Evolutionary conservation across 164 flowering plant genomes (phyloP).

Genomic region (Piper longum): DNA sequence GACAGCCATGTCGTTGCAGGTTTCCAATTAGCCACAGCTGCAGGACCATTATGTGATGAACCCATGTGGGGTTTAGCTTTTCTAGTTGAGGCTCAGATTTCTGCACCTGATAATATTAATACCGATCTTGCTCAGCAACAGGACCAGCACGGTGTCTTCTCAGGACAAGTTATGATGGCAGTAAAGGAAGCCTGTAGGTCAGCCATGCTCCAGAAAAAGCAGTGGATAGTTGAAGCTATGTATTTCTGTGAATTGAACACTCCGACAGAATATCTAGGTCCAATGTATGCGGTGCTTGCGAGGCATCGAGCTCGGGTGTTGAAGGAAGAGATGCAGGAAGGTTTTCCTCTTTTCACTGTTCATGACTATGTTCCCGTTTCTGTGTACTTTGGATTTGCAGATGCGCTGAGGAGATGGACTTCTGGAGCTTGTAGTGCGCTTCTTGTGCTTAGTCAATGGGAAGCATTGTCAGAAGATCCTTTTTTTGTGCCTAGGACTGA

Average conservation of each 20-base stretch:
- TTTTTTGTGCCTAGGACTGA: constrained; percentile 92
- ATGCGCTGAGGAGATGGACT: constrained; percentile 52
- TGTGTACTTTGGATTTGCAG: constrained; percentile 84
- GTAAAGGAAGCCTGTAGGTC: constrained; percentile 82
- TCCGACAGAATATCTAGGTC: constrained; percentile 60
- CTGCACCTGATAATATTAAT: constrained; percentile 32
- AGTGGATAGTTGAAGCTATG: constrained; percentile 78
- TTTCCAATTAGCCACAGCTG: constrained; percentile 74
- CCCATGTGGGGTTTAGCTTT: constrained; percentile 92
- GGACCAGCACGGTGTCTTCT: constrained; percentile 52
- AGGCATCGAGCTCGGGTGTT: constrained; percentile 61
- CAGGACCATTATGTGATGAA: constrained; percentile 90
- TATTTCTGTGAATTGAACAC: constrained; percentile 82
- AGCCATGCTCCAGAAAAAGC: constrained; percentile 68
- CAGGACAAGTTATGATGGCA: constrained; percentile 80
- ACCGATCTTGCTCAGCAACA: constrained; percentile 23
- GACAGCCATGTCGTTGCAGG: constrained; percentile 73
- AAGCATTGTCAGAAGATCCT: constrained; percentile 71
- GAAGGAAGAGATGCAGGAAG: constrained; percentile 90
- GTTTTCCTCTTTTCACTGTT: constrained; percentile 78
- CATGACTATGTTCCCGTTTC: constrained; percentile 86
- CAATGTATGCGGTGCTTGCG: constrained; percentile 74
- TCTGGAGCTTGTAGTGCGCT: constrained; percentile 42
- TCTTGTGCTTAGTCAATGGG: constrained; percentile 87
- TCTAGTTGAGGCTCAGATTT: constrained; percentile 46